Evolutionary conservation across 768 basidiomycete species (phyloP), one percentile per base, ranked within the genome.

Genomic region (Dendrothele bispora): DNA sequence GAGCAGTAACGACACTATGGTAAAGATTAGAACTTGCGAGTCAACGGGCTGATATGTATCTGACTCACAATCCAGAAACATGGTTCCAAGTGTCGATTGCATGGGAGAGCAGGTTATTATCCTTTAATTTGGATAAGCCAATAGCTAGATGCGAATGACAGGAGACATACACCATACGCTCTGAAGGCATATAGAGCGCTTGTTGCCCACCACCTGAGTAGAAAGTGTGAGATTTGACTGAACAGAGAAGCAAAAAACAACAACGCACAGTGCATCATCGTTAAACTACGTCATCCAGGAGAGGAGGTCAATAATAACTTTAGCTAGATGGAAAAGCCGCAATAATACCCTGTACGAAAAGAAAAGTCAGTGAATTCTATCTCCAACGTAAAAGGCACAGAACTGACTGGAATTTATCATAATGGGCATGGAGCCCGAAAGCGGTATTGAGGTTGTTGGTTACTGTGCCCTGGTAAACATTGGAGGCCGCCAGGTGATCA

Each of bases 141-240:
- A 25, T 8, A 2, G 15, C 7, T 14, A 21, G 37, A 36, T 14
- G n/a, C n/a, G n/a, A n/a, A 29, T 17, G 18, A 18, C 7, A n/a
- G 22, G n/a, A 2, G 14, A 42, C 53, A 6, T 32, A 59, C 58
- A n/a, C 59, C 61, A 46, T 80, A 80, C 3, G 74, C 74, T 44
- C 73, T 67, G 53, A 75, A 72, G 6, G 69, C 77, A 43, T 79
- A 77, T 34, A 74, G 55, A 1, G 76, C 73, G n/a, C 77, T 71
- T 48, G 69, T 71, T 3, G 75, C 79, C 79, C 79, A 80, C 78
- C 78, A 80, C 50, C 77, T 70, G 29, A 7, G 1, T 7, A 24
- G 22, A 18, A 18, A 21, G 39, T 21, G 12, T 35, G 17, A 17
- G 26, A 41, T 11, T 21, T 29, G 27, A 7, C 24, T 22, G 12